Percentiles rank a stretch among this genome's conserved stretches.
Evolutionary conservation across 495 filamentous ascomycete genomes (phyloP).

Genomic region (Echria macrotheca): DNA sequence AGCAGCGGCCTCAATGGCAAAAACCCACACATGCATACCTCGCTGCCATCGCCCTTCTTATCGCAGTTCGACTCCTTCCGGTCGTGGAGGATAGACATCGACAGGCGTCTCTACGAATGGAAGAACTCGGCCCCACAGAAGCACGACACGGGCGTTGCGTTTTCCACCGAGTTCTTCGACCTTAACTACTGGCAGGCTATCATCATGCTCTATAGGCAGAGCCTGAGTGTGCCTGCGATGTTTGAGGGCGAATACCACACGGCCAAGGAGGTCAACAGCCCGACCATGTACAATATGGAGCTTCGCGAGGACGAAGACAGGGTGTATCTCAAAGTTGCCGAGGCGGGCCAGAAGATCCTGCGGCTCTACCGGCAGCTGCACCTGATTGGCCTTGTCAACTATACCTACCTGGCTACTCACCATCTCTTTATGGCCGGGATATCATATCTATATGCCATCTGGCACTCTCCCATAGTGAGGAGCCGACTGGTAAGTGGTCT

Average conservation of each 20-base stretch:
- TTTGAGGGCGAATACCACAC: slow-evolving; percentile 74
- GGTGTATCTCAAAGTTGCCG: slow-evolving; percentile 87
- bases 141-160: slow-evolving; percentile 75
- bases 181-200: slow-evolving; percentile 98
- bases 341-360: slow-evolving; percentile 88
- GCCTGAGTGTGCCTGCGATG: slow-evolving; percentile 76
- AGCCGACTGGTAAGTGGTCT: slow-evolving; percentile 74
- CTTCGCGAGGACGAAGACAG: slow-evolving; percentile 79
- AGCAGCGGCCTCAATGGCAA: slow-evolving; percentile 49
- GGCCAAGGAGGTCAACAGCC: slow-evolving; percentile 50
- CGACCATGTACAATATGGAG: slow-evolving; percentile 43
- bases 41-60: slow-evolving; percentile 79
- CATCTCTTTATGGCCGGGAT: slow-evolving; percentile 98
- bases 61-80: slow-evolving; percentile 78
- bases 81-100: slow-evolving; percentile 83
- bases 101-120: slow-evolving; percentile 79
- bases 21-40: slow-evolving; percentile 70
- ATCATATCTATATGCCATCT: slow-evolving; percentile 93
- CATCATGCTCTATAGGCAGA: slow-evolving; percentile 92
- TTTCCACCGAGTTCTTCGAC: slow-evolving; percentile 80
- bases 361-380: slow-evolving; percentile 88
- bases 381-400: slow-evolving; percentile 82
- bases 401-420: slow-evolving; percentile 94
- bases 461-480: slow-evolving; percentile 86
- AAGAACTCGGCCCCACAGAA: slow-evolving; percentile 73